Conservation (phyloP, 2,329 filamentous ascomycete genomes). For the Sphaerostilbella broomeana region DNA sequence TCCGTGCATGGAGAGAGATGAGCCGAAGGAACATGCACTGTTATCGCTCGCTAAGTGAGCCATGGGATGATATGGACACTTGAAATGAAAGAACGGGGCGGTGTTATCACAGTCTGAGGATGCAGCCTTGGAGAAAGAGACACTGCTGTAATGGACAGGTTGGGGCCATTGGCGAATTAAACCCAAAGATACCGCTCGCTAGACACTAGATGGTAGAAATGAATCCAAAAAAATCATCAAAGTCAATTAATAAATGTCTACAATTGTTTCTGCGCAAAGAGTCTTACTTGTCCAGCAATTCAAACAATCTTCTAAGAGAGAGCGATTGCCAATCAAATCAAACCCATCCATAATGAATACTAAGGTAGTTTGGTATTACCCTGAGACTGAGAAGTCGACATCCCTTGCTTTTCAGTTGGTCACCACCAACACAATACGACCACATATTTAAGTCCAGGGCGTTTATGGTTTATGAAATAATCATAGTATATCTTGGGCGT, state of each 20-base stretch:
- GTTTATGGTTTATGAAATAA: no score
- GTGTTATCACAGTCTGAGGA: no score
- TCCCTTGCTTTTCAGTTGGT: no score
- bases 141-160: slow-evolving; percentile 15
- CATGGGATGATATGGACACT: slow-evolving; percentile 19
- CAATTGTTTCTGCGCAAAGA: neutral
- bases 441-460: no score
- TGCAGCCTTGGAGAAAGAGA: no score
- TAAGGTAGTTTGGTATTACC: no score
- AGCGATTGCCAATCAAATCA: no score
- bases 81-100: slow-evolving; percentile 1
- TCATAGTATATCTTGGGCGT: no score
- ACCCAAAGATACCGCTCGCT: slow-evolving; percentile 36
- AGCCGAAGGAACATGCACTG: slow-evolving; percentile 22
- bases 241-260: neutral
- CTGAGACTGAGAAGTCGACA: no score
- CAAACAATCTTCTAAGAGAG: no score
- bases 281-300: neutral
- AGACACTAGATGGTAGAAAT: slow-evolving; percentile 24
- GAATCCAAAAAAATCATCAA: slow-evolving; percentile 16
- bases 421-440: no score
- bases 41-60: slow-evolving; percentile 29
- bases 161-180: slow-evolving; percentile 24
- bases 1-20: slow-evolving; percentile 28
- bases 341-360: no score